Base-by-base conservation (phyloP, 805 yeast species). In the Komagataella pseudopastoris region DNA sequence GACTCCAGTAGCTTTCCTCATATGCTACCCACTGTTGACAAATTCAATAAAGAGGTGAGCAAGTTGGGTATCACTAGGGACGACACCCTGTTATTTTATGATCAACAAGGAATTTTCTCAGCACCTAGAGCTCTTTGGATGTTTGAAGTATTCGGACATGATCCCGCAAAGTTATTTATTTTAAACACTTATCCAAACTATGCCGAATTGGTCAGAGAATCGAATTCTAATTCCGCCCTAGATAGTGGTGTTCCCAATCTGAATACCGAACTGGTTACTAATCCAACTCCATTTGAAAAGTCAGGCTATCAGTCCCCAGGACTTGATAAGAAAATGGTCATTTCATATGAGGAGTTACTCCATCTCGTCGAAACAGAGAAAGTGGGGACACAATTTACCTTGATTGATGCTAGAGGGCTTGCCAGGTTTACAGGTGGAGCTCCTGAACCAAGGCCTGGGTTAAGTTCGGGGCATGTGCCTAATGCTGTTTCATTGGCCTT, bases 41-140 rank as follows among this genome's bases (percentile, higher is more conserved):
- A 71, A 3, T 91, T 88, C 65, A 77, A 78, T 50, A 48, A 59
- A 4, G 74, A 77, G 14, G 71, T 82, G 58, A 66, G 75, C 8
- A 60, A 74, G 14, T 64, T 88, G 53, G 93, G 93, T 1, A 60
- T 87, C 24, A 56, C 60, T 3, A 67, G 67, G 23, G 67, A 70
- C 49, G 93, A 90, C 56, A 67, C 71, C 12, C 62, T 93, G 45
- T 83, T 93, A 8, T 78, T 93, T 10, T 93, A 93, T 64, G 99
- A 93, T 66, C 81, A 81, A 56, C 75, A 76, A 49, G 96, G 96
- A 2, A 81, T 85, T 55, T 88, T 91, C 64, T 82, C 95, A 46
- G 80, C 90, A 2, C 96, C 97, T 44, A 75, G 99, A 57, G 95
- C 86, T 16, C 90, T 89, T 0, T 93, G 97, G 96, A 88, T 90